Percentiles rank a stretch among this genome's conserved stretches.
phyloP scores from a whole-genome alignment of 495 filamentous ascomycete species.

The Penicillium coprophilum region DNA sequence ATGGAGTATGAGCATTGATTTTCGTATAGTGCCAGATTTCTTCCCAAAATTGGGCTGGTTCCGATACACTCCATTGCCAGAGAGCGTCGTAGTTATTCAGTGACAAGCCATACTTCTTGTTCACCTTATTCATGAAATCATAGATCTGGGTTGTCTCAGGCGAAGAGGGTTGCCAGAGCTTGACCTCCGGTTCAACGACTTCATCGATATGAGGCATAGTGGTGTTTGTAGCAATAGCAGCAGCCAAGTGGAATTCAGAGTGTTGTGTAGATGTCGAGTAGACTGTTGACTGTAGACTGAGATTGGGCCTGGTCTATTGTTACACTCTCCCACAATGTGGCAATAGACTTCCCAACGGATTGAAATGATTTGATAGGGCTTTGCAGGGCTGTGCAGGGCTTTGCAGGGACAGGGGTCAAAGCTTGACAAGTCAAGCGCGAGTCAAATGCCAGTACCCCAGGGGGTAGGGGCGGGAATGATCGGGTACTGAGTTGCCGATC shows the following conservation, averaged over 20 bases:
- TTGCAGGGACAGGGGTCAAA: constrained; percentile 10
- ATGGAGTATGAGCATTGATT: constrained; percentile 65
- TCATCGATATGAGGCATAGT: constrained; percentile 33
- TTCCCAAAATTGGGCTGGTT: constrained; percentile 77
- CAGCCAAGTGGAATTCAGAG: background rate
- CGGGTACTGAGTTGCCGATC: constrained; percentile 22
- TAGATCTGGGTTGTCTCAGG: constrained; percentile 67
- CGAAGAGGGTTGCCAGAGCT: constrained; percentile 70
- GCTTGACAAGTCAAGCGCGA: constrained; percentile 11
- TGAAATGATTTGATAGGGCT: constrained; percentile 3
- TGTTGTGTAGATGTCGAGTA: background rate
- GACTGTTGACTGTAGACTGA: background rate
- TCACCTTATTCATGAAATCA: constrained; percentile 67
- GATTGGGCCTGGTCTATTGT: constrained; percentile 2
- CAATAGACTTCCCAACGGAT: constrained; percentile 2
- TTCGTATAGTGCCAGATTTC: constrained; percentile 81
- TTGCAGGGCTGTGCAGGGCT: constrained; percentile 12
- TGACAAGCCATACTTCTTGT: constrained; percentile 60
- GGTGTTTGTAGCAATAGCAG: background rate
- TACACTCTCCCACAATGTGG: background rate
- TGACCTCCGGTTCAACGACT: constrained; percentile 20
- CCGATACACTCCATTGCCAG: constrained; percentile 79
- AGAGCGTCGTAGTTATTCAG: constrained; percentile 67
- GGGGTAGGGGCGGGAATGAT: constrained; percentile 19
- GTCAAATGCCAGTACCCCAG: constrained; percentile 17